Conservation (phyloP, 805 yeast genomes). For the Saccharomycopsis malanga region DNA sequence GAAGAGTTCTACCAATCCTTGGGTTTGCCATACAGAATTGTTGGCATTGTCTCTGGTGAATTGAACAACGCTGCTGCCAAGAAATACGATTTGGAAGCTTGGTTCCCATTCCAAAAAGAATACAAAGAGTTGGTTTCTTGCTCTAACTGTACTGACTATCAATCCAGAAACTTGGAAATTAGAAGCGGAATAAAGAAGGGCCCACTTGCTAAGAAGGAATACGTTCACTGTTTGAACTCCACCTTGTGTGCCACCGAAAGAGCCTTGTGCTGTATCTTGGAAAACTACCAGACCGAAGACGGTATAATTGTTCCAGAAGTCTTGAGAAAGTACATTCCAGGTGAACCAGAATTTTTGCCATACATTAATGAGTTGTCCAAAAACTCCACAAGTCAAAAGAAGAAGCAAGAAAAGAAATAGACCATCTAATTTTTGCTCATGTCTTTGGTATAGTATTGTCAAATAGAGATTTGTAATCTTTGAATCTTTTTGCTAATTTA, state of each 20-base stretch:
- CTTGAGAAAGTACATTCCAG: conserved; percentile 92
- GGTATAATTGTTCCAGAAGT: conserved; percentile 93
- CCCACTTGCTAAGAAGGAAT: conserved; percentile 93
- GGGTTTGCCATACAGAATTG: conserved; percentile 93
- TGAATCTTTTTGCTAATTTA: no score
- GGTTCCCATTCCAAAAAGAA: conserved; percentile 99
- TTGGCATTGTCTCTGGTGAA: conserved; percentile 97
- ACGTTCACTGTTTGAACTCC: conserved; percentile 97
- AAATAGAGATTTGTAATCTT: no score
- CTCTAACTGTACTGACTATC: conserved; percentile 99
- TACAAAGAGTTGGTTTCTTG: conserved; percentile 97
- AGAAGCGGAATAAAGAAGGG: conserved; percentile 97
- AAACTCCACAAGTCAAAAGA: conserved; percentile 77
- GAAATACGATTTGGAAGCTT: conserved; percentile 97
- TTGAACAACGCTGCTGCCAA: conserved; percentile 98
- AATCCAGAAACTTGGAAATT: conserved; percentile 95
- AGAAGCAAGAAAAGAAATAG: conserved; percentile 40
- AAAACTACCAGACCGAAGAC: conserved; percentile 96
- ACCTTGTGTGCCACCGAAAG: conserved; percentile 97
- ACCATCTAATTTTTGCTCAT: no score
- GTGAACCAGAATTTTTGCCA: conserved; percentile 96
- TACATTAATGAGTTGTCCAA: conserved; percentile 86
- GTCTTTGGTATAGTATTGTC: no score
- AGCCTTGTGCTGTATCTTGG: conserved; percentile 94
- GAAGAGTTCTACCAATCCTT: conserved; percentile 92